Percentiles rank a stretch among this genome's conserved stretches.
Conservation (phyloP, 2,329 filamentous ascomycete genomes). For the Colletotrichum theobromicola region DNA sequence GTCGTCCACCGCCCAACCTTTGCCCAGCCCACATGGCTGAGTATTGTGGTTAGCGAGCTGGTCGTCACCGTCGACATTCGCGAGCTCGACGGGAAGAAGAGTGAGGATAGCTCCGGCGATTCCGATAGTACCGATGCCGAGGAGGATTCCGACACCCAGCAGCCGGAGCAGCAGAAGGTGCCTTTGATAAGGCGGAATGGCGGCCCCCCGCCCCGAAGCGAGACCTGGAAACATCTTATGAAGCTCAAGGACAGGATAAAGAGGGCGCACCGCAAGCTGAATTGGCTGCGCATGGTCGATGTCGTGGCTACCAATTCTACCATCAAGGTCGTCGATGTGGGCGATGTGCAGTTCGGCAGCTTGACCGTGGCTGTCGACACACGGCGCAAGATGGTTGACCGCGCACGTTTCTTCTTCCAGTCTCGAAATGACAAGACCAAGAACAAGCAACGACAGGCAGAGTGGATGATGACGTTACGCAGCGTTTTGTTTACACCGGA, state of each 20-base stretch:
- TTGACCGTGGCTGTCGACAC: slow-evolving; percentile 91
- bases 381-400: slow-evolving; percentile 86
- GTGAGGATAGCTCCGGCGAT: slow-evolving; percentile 34
- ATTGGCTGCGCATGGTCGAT: slow-evolving; percentile 90
- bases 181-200: slow-evolving; percentile 30
- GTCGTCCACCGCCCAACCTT: slow-evolving; percentile 93
- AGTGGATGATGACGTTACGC: slow-evolving; percentile 89
- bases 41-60: slow-evolving; percentile 85
- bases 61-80: slow-evolving; percentile 82
- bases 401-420: slow-evolving; percentile 86
- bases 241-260: slow-evolving; percentile 86
- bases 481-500: slow-evolving; percentile 90
- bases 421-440: slow-evolving; percentile 64
- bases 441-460: slow-evolving; percentile 73
- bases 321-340: slow-evolving; percentile 79
- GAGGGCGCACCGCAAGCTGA: slow-evolving; percentile 81
- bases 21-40: slow-evolving; percentile 95
- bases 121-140: slow-evolving; percentile 27
- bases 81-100: slow-evolving; percentile 61
- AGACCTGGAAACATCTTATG: slow-evolving; percentile 82
- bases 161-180: slow-evolving; percentile 12
- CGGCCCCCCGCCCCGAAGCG: slow-evolving; percentile 56
- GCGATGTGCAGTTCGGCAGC: slow-evolving; percentile 82
- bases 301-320: slow-evolving; percentile 83
- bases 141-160: slow-evolving; percentile 8